Conservation (phyloP, 2,329 filamentous ascomycete species). For the Phaeomoniella chlamydospora region DNA sequence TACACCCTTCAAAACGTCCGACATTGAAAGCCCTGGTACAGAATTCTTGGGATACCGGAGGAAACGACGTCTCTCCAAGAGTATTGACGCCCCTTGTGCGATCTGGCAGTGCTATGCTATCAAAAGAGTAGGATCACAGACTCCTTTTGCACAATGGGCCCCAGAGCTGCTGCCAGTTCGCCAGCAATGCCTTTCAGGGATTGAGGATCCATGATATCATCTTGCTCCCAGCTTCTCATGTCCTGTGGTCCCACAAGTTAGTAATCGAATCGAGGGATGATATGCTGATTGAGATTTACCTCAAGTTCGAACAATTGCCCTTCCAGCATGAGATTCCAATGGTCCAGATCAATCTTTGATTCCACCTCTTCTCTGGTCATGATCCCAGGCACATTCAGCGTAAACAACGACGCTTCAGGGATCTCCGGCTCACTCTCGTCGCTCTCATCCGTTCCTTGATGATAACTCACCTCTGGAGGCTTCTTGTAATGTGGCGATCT, state of each 20-base stretch:
- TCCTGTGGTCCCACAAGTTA: slow-evolving; percentile 16
- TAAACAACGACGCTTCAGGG: slow-evolving; percentile 23
- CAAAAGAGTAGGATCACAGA: not conserved
- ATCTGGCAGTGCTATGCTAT: too few species aligned
- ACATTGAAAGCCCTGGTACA: too few species aligned
- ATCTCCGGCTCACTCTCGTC: slow-evolving; percentile 22
- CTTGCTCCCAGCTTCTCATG: slow-evolving; percentile 29
- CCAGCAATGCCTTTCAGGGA: slow-evolving; percentile 31
- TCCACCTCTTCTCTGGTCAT: slow-evolving; percentile 26
- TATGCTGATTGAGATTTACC: slow-evolving; percentile 19
- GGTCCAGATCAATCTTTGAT: slow-evolving; percentile 23
- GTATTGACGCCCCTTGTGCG: too few species aligned
- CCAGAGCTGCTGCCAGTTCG: slow-evolving; percentile 29
- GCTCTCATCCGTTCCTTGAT: slow-evolving; percentile 11
- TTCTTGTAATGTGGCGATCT: slow-evolving; percentile 5
- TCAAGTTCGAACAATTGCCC: slow-evolving; percentile 26
- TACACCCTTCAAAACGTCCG: too few species aligned
- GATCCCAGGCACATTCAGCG: slow-evolving; percentile 29
- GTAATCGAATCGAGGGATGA: not conserved
- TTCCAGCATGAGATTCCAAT: slow-evolving; percentile 27
- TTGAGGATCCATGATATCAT: slow-evolving; percentile 24
- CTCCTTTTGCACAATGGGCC: slow-evolving; percentile 24
- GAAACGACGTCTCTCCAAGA: too few species aligned
- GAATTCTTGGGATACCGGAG: too few species aligned
- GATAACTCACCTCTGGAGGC: slow-evolving; percentile 6